Evolutionary conservation across 352 stramenopile species (phyloP), one percentile per base, ranked within the genome.

Genomic region (Pythium myriotylum): DNA sequence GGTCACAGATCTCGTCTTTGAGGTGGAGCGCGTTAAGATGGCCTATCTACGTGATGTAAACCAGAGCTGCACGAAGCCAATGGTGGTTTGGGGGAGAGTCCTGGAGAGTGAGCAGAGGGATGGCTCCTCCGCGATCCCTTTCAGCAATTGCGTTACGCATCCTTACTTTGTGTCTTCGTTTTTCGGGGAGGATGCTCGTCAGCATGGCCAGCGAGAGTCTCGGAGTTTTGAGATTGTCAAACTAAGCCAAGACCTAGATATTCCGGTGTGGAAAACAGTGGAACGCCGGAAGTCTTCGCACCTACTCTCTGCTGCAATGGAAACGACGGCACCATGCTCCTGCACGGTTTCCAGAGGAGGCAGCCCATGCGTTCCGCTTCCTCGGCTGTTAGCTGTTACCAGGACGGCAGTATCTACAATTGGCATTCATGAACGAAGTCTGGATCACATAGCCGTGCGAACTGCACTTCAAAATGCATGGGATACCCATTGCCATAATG

Each of bases 91-190:
- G 62, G 62, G 62, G 0, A 35, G 45, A 46, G 52, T 58, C 22
- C 29, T 72, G 54, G 19, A 78, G 48, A 57, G 77, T 70, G 52
- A 81, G 68, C 49, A 72, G 63, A 24, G 39, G 62, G 19, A 65
- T 54, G 23, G 52, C 9, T 57, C 45, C 5, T 42, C 10, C 12
- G 41, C 60, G 5, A 52, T 54, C 4, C 43, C 68, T 26, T 77
- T 87, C 47, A 74, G 64, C 4, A 74, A 85, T 27, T 89, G 76
- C 46, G 77, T 90, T 17, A 84, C 77, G 1, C 83, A 92, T 37
- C 83, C 83, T n/a, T 92, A 89, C 42, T 92, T 91, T 37, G 81
- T 80, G 16, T 73, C 68, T 23, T 84, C 80, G 26, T 92, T 92
- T 50, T 92, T 86, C 64, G 67, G 70, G 13, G 74, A 90, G 19